phyloP scores from a whole-genome alignment of 805 yeast genomes.

The Groenewaldozyma tartarivorans region DNA sequence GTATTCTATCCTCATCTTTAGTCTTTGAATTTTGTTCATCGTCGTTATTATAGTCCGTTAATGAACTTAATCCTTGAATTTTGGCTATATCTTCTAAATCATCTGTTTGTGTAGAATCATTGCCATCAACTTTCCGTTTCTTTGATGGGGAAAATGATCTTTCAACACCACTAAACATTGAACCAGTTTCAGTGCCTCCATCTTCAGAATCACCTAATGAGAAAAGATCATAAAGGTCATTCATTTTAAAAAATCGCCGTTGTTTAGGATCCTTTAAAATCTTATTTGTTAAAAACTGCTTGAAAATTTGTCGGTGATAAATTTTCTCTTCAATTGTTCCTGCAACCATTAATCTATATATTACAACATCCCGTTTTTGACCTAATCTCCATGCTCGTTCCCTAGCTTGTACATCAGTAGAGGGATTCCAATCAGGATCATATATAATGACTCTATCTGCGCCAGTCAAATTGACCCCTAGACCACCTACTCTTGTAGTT shows the following conservation, averaged over 20 bases:
- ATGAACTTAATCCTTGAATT: slow-evolving; percentile 62
- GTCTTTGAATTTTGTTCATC: slow-evolving; percentile 23
- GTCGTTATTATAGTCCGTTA: slow-evolving; percentile 51
- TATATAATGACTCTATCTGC: slow-evolving; percentile 89
- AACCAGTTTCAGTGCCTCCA: slow-evolving; percentile 58
- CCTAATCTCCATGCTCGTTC: slow-evolving; percentile 97
- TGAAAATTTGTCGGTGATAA: slow-evolving; percentile 93
- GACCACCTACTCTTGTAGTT: slow-evolving; percentile 93
- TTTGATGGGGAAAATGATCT: slow-evolving; percentile 4
- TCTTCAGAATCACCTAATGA: slow-evolving; percentile 61
- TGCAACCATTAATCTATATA: slow-evolving; percentile 84
- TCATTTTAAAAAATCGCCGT: slow-evolving; percentile 82
- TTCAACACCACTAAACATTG: slow-evolving; percentile 41
- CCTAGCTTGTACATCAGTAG: slow-evolving; percentile 93
- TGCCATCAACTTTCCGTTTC: slow-evolving; percentile 1
- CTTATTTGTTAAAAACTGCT: slow-evolving; percentile 86
- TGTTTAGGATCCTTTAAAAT: slow-evolving; percentile 94
- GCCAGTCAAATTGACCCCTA: slow-evolving; percentile 90
- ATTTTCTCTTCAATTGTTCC: slow-evolving; percentile 96
- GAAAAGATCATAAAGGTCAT: slow-evolving; percentile 84
- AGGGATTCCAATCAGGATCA: slow-evolving; percentile 99
- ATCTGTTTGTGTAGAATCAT: slow-evolving; percentile 40
- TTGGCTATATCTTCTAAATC: slow-evolving; percentile 57
- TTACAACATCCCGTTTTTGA: slow-evolving; percentile 83
- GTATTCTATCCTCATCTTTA: slow-evolving; percentile 46